Percentiles rank a stretch among this genome's conserved stretches.
Evolutionary conservation across 139 green algal species (phyloP).

Genomic region (Limnomonas spitsbergensis): DNA sequence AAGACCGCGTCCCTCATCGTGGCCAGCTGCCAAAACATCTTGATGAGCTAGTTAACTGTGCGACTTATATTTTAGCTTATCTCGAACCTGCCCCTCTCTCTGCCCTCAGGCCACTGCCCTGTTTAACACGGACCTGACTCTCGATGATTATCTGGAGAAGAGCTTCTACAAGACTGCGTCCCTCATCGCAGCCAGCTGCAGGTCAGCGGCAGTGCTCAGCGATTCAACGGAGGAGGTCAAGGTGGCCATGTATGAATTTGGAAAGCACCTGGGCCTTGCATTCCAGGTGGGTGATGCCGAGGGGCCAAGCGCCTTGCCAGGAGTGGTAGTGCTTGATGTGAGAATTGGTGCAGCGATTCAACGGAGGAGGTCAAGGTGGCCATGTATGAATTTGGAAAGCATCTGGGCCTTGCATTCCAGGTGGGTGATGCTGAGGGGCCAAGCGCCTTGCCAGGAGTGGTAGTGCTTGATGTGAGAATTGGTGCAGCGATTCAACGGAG

Average conservation of each 20-base stretch:
- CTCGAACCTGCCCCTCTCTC: too few species aligned
- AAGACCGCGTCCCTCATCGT: conserved; percentile 98
- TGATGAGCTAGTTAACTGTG: too few species aligned
- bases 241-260: conserved; percentile 92
- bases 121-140: conserved; percentile 86
- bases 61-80: too few species aligned
- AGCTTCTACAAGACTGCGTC: conserved; percentile 97
- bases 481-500: conserved; percentile 18
- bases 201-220: conserved; percentile 29
- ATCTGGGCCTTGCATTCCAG: conserved; percentile 96
- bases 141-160: conserved; percentile 94
- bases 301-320: too few species aligned
- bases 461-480: too few species aligned
- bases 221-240: conserved; percentile 61
- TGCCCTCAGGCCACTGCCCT: conserved; percentile 84
- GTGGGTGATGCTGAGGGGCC: too few species aligned
- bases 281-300: too few species aligned
- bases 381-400: conserved; percentile 95
- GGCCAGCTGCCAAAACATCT: conserved; percentile 84
- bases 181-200: conserved; percentile 93
- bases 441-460: too few species aligned
- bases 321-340: too few species aligned
- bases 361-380: conserved; percentile 68
- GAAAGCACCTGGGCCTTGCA: conserved; percentile 92
- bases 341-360: too few species aligned